These are phyloP conservation scores for Ilex paraguariensis DNA, from an alignment of 305 asterid species.

Conservation along the genomic window DNA sequence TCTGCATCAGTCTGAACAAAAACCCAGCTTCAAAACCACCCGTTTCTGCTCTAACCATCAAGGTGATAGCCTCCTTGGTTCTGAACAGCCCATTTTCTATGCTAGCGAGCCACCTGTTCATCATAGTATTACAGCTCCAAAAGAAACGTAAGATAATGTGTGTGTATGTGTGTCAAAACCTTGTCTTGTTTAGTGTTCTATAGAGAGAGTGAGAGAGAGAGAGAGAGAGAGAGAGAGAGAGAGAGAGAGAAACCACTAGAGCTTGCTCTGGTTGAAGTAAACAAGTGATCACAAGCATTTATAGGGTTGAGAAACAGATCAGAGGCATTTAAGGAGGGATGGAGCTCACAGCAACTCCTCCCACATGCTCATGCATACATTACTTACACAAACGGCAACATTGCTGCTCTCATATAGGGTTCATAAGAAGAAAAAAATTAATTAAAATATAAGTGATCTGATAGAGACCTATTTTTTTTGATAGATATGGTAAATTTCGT, in stretches of 20 bases:
- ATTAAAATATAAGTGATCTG: no score
- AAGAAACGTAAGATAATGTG: conserved; percentile 1
- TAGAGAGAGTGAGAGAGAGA: background rate
- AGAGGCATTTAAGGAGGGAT: background rate
- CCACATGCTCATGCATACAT: background rate
- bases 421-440: no score
- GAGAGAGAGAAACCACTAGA: background rate
- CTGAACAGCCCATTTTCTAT: conserved; percentile 8
- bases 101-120: conserved; percentile 14
- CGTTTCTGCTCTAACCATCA: conserved; percentile 22
- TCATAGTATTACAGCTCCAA: background rate
- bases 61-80: conserved; percentile 20
- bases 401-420: background rate
- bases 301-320: background rate
- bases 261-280: background rate
- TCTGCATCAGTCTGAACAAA: conserved; percentile 31
- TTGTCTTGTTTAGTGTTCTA: background rate
- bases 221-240: background rate
- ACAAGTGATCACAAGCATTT: background rate
- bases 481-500: no score
- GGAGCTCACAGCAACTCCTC: background rate
- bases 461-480: no score
- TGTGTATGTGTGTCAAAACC: no score
- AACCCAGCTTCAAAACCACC: conserved; percentile 23
- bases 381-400: background rate